Conservation (phyloP, 176 grass and related monocot species). For the bread wheat (Triticum aestivum) region DNA sequence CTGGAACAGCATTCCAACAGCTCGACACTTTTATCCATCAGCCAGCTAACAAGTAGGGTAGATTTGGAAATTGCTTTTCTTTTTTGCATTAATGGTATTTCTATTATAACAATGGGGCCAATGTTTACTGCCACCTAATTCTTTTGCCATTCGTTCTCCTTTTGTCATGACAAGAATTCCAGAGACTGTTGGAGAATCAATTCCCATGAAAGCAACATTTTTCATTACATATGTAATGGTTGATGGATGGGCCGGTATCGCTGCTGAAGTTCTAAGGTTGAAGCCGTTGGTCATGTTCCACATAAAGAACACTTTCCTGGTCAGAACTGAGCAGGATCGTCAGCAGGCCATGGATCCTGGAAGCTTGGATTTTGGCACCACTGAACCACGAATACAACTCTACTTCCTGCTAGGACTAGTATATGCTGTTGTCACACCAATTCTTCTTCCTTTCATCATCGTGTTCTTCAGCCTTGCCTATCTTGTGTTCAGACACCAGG, state of each 20-base stretch:
- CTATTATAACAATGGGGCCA: neutral
- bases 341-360: slow-evolving; percentile 93
- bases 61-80: neutral
- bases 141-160: slow-evolving; percentile 11
- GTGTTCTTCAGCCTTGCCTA: slow-evolving; percentile 87
- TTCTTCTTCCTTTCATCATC: slow-evolving; percentile 90
- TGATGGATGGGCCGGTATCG: slow-evolving; percentile 91
- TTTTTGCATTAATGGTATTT: slow-evolving; percentile 32
- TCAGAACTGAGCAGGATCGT: slow-evolving; percentile 83
- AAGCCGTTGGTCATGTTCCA: slow-evolving; percentile 82
- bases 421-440: slow-evolving; percentile 81
- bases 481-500: slow-evolving; percentile 97
- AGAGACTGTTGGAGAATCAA: slow-evolving; percentile 81
- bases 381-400: slow-evolving; percentile 80
- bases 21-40: slow-evolving; percentile 81
- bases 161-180: slow-evolving; percentile 58
- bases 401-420: slow-evolving; percentile 96
- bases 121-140: slow-evolving; percentile 19
- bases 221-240: slow-evolving; percentile 96
- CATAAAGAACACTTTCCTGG: slow-evolving; percentile 88
- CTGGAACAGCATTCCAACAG: slow-evolving; percentile 96
- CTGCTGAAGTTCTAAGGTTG: slow-evolving; percentile 86
- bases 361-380: slow-evolving; percentile 76
- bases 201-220: slow-evolving; percentile 98
- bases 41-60: slow-evolving; percentile 71